Conservation (phyloP, 495 filamentous ascomycete species). For the Penicillium malachiteum region DNA sequence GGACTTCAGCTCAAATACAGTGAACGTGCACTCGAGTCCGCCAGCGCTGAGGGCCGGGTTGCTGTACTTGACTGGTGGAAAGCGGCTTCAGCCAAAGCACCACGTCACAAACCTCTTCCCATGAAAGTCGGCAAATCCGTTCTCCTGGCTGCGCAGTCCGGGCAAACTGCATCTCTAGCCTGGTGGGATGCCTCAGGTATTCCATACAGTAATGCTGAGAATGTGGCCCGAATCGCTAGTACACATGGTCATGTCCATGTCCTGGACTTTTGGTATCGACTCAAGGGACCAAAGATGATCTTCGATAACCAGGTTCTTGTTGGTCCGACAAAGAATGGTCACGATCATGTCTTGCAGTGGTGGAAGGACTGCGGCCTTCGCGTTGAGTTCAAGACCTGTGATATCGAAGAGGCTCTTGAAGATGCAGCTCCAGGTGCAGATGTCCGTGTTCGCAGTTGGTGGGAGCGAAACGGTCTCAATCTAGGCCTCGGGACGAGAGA, state of each 20-base stretch:
- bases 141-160: constrained; percentile 75
- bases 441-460: constrained; percentile 75
- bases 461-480: constrained; percentile 86
- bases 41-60: constrained; percentile 78
- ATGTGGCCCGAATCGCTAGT: constrained; percentile 78
- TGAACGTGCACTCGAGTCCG: constrained; percentile 81
- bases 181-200: constrained; percentile 85
- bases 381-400: constrained; percentile 92
- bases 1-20: constrained; percentile 80
- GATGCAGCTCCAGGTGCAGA: constrained; percentile 65
- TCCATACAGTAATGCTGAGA: constrained; percentile 68
- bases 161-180: constrained; percentile 64
- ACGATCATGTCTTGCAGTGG: constrained; percentile 84
- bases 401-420: constrained; percentile 92
- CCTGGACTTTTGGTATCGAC: constrained; percentile 74
- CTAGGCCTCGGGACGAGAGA: constrained; percentile 82
- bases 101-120: constrained; percentile 40
- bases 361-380: constrained; percentile 74
- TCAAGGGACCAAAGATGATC: constrained; percentile 78
- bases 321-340: constrained; percentile 81
- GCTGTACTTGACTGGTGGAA: constrained; percentile 91
- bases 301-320: constrained; percentile 89
- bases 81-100: constrained; percentile 44
- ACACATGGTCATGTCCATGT: constrained; percentile 84
- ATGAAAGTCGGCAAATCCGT: constrained; percentile 80